Evolutionary conservation across 192 early-diverging fungal species (phyloP), one percentile per base, ranked within the genome.

Genomic region (Phlyctochytrium planicorne): DNA sequence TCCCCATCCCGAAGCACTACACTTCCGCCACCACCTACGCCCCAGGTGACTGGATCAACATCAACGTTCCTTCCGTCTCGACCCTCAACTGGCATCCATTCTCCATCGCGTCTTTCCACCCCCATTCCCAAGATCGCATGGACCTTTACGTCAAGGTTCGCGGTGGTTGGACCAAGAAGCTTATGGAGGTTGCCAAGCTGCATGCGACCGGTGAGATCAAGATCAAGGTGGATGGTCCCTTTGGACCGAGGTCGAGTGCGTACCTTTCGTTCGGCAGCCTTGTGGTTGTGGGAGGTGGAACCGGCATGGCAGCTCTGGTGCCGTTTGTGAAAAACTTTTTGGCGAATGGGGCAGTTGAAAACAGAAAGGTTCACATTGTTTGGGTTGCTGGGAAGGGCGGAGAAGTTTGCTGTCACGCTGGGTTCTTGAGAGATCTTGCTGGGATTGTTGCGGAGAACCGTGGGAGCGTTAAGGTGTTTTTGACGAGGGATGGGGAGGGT

Each of bases 31-130:
- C 14, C 31, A 16, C n/a, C 10, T 69, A 69, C 47, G 68, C 60
- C 10, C 68, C 68, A 14, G 68, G 68, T 31, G 65, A 68, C 65
- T 68, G 68, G 64, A 4, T 63, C 47, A 69, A 68, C 55, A 47
- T 69, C 31, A 29, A 6, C 14, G 47, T 69, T 2, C 68, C 68
- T 3, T 55, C 30, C 31, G 24, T 69, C 29, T 69, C 68, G 2
- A 2, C 2, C 24, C 3, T 66, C 50, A 60, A 69, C 33, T 70
- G 67, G 68, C 68, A 69, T 47, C 68, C 68, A 14, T 69, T 69
- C 65, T 55, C 34, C 47, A 69, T 68, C 47, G 40, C 68, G 2
- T 34, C 66, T 3, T 60, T 60, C 34, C 30, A 2, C 31, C 53
- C 59, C 3, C 23, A 2, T 2, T 4, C 52, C 2, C 23, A 12